Conservation (phyloP, 108 stramenopile species). For the Pseudonitzschia multistriata region DNA sequence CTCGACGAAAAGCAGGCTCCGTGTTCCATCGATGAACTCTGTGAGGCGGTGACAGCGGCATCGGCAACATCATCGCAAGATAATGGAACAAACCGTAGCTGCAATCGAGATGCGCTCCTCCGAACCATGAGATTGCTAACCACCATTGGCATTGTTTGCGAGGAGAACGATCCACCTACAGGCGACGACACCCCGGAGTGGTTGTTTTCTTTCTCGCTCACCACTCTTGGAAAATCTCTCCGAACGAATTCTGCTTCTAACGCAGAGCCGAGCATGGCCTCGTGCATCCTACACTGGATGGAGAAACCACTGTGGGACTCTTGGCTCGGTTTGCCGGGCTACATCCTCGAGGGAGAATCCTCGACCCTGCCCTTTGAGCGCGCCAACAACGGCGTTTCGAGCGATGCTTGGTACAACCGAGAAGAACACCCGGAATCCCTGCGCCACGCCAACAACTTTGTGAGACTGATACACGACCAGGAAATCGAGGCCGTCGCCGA, state of each 20-base stretch:
- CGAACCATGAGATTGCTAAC: not conserved
- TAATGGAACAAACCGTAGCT: not conserved
- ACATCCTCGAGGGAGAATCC: not conserved
- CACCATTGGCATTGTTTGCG: not conserved
- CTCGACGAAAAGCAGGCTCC: not conserved
- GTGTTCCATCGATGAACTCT: constrained; percentile 17
- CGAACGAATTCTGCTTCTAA: not conserved
- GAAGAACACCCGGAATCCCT: constrained; percentile 21
- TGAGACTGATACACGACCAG: constrained; percentile 17
- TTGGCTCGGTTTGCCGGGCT: constrained; percentile 23
- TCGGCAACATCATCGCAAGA: not conserved
- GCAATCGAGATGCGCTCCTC: constrained; percentile 10
- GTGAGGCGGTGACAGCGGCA: not conserved
- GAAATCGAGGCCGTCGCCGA: constrained; percentile 22
- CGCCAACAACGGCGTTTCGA: constrained; percentile 23
- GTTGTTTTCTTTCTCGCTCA: constrained; percentile 2
- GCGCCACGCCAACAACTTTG: constrained; percentile 29
- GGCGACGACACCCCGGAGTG: not conserved
- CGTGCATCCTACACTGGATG: constrained; percentile 27
- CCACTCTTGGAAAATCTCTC: not conserved
- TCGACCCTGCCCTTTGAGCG: constrained; percentile 21
- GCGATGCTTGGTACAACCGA: constrained; percentile 17
- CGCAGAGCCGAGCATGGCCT: constrained; percentile 13
- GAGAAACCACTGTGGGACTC: constrained; percentile 33
- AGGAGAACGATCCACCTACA: not conserved